Conservation (phyloP, 1,284 basidiomycete genomes). For the Boletellus dicymbophilus region DNA sequence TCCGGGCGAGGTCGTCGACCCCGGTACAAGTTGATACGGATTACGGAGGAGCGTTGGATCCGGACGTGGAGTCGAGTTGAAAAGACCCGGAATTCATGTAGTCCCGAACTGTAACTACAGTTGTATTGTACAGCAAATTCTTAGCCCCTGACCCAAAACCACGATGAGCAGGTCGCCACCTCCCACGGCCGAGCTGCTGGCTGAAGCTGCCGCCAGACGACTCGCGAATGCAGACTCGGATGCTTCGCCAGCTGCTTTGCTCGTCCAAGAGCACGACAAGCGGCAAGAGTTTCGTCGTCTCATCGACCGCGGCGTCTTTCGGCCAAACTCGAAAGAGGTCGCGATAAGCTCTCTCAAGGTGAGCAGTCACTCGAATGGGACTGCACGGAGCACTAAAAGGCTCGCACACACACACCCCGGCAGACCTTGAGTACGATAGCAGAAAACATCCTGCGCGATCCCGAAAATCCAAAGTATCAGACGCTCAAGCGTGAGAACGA, state of each 20-base stretch:
- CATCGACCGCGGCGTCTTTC: constrained; percentile 74
- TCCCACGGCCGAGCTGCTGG: constrained; percentile 28
- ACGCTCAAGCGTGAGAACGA: constrained; percentile 75
- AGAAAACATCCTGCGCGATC: constrained; percentile 70
- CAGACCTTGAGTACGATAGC: constrained; percentile 71
- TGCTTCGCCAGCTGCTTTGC: constrained; percentile 39
- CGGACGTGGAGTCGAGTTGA: constrained; percentile 27
- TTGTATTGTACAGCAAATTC: no score
- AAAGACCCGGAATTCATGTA: background rate
- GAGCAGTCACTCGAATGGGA: constrained; percentile 21
- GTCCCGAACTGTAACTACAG: no score
- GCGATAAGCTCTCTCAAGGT: constrained; percentile 66
- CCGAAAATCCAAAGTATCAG: constrained; percentile 68
- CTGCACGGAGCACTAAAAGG: no score
- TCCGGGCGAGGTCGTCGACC: constrained; percentile 16
- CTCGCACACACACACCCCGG: background rate
- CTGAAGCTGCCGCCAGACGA: constrained; percentile 50
- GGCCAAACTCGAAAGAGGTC: constrained; percentile 65
- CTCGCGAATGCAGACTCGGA: constrained; percentile 27
- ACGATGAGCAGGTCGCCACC: constrained; percentile 17
- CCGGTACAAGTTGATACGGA: constrained; percentile 18
- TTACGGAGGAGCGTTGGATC: constrained; percentile 14
- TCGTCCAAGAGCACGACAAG: constrained; percentile 59
- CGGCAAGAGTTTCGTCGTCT: constrained; percentile 72
- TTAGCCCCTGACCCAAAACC: constrained; percentile 14